Percentiles rank a stretch among this genome's conserved stretches.
phyloP scores from a whole-genome alignment of 2,329 filamentous ascomycete species.

The Biscogniauxia mediterranea region DNA sequence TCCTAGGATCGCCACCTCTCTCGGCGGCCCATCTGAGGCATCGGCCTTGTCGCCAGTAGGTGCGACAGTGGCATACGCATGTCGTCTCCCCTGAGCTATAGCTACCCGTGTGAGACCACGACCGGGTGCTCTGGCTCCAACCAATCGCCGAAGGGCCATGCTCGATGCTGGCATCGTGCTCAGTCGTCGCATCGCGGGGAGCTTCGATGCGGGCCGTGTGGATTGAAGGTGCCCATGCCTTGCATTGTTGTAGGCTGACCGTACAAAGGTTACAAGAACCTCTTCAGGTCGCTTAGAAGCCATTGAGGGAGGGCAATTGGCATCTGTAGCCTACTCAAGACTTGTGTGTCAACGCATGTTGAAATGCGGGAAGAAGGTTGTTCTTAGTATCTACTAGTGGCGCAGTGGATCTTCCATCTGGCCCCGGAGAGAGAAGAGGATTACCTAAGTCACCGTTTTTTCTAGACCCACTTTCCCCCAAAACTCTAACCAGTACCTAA shows the following conservation, averaged over 20 bases:
- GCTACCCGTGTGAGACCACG: constrained; percentile 1
- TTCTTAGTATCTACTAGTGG: not conserved
- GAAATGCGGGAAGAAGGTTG: not conserved
- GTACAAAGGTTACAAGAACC: constrained; percentile 27
- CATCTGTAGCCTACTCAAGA: constrained; percentile 5
- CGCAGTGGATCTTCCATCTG: no score
- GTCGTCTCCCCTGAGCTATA: constrained; percentile 1
- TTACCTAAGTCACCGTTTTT: no score
- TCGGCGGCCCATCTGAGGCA: constrained; percentile 16
- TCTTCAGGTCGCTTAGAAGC: constrained; percentile 27
- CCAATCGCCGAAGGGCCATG: constrained; percentile 5
- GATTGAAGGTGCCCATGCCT: constrained; percentile 17
- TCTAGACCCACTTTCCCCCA: no score
- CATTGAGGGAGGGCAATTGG: constrained; percentile 25
- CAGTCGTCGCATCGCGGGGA: constrained; percentile 18
- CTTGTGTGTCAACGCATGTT: constrained; percentile 15
- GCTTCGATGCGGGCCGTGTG: constrained; percentile 11
- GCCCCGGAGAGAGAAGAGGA: no score
- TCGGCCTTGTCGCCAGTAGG: no score
- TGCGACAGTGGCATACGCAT: constrained; percentile 17
- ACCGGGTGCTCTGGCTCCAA: constrained; percentile 2
- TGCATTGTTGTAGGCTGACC: constrained; percentile 25
- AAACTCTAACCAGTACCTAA: not conserved
- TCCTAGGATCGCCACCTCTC: constrained; percentile 66
- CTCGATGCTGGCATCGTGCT: constrained; percentile 15